Conservation (phyloP, 2,329 filamentous ascomycete species). For the Paracamarosporium sp. region DNA sequence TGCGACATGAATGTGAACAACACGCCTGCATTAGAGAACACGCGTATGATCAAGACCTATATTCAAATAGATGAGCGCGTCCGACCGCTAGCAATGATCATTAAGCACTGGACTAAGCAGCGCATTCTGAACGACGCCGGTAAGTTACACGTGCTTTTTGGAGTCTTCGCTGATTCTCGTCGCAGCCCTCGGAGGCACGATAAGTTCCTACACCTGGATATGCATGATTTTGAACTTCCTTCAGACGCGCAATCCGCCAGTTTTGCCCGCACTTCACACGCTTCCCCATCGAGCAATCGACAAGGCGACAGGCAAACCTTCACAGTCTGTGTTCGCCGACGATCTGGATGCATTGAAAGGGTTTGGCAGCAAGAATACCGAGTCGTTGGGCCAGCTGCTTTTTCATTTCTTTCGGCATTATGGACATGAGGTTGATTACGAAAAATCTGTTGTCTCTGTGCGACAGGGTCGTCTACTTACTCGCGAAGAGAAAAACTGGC, state of each 20-base stretch:
- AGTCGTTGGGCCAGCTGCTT: conserved; percentile 82
- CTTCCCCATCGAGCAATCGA: conserved; percentile 67
- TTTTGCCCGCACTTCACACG: conserved; percentile 86
- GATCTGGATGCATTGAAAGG: conserved; percentile 76
- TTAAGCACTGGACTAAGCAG: conserved; percentile 96
- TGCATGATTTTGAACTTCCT: conserved; percentile 97
- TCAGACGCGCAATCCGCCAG: conserved; percentile 82
- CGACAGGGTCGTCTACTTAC: conserved; percentile 78
- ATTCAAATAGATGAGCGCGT: conserved; percentile 92
- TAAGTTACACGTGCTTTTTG: conserved; percentile 56
- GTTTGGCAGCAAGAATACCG: conserved; percentile 80
- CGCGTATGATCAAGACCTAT: conserved; percentile 96
- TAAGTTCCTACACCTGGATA: conserved; percentile 99
- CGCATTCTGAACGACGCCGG: conserved; percentile 95
- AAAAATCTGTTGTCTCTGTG: conserved; percentile 83
- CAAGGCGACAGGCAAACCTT: conserved; percentile 65
- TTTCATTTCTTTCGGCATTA: conserved; percentile 97
- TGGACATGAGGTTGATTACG: conserved; percentile 90
- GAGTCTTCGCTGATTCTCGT: conserved; percentile 13
- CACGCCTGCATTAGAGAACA: conserved; percentile 91
- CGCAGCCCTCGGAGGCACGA: conserved; percentile 84
- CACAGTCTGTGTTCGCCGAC: conserved; percentile 81
- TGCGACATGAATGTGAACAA: conserved; percentile 99
- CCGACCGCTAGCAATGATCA: conserved; percentile 89
- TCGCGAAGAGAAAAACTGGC: conserved; percentile 89